A percentile compares a stretch with the other conserved stretches of the same genome.
Conservation (phyloP, 305 asterid species). For the Fraxinus dipetala region DNA sequence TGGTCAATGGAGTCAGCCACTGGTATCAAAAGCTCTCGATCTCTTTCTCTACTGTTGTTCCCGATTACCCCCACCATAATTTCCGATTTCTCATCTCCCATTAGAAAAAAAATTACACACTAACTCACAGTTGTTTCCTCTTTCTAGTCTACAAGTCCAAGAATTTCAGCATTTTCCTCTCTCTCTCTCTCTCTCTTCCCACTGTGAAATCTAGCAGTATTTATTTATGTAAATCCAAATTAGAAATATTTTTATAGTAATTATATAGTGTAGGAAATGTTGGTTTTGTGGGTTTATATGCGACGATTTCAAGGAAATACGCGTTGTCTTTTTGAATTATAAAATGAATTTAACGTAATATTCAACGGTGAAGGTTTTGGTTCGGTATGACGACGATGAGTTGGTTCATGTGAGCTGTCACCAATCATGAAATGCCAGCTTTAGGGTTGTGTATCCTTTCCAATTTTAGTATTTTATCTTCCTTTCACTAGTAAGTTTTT, state of each 20-base stretch:
- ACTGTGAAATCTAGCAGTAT: neutral
- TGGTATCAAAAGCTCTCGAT: constrained; percentile 9
- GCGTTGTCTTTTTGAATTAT: neutral
- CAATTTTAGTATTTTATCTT: neutral
- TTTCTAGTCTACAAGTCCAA: neutral
- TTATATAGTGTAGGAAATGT: neutral
- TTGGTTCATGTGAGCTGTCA: neutral
- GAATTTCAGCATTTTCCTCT: neutral
- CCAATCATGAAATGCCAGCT: neutral
- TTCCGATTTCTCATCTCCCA: constrained; percentile 11
- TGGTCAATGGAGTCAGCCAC: neutral
- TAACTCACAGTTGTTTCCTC: neutral
- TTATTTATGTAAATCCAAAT: neutral
- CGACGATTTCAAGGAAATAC: neutral
- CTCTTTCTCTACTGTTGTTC: constrained; percentile 2
- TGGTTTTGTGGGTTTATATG: neutral
- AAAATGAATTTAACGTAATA: neutral
- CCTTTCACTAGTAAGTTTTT: neutral
- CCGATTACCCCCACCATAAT: constrained; percentile 1
- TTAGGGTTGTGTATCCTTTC: neutral
- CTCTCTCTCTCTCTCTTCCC: neutral
- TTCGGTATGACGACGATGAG: neutral
- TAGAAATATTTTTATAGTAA: neutral
- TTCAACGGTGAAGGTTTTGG: neutral
- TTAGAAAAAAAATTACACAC: neutral